Conservation (phyloP, 2,329 filamentous ascomycete species). For the Aspergillus udagawae region DNA sequence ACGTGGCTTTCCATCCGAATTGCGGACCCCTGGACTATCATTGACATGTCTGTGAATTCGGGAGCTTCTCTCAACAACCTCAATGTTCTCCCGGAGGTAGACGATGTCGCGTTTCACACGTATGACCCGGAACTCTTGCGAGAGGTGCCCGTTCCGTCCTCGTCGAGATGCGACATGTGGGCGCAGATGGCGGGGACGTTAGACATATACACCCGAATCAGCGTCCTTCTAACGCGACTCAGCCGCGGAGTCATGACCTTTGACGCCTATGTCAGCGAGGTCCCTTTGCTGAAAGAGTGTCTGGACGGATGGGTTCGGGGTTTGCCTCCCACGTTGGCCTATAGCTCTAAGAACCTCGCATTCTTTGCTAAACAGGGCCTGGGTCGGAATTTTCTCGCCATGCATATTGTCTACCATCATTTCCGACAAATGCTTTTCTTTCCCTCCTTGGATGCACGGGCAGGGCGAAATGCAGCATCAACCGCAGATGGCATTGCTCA, state of each 20-base stretch:
- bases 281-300: slow-evolving; percentile 4
- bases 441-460: slow-evolving; percentile 15
- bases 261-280: slow-evolving; percentile 12
- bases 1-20: slow-evolving; percentile 19
- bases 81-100: slow-evolving; percentile 9
- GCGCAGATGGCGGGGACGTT: slow-evolving; percentile 17
- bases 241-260: slow-evolving; percentile 14
- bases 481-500: slow-evolving; percentile 2
- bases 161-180: slow-evolving; percentile 18
- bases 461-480: not conserved
- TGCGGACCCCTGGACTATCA: slow-evolving; percentile 17
- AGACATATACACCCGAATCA: slow-evolving; percentile 16
- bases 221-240: slow-evolving; percentile 10
- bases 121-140: slow-evolving; percentile 5
- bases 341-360: slow-evolving; percentile 12
- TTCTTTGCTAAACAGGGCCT: slow-evolving; percentile 10
- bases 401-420: slow-evolving; percentile 21
- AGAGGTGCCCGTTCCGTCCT: not conserved
- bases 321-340: slow-evolving; percentile 10
- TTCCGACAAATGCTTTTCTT: slow-evolving; percentile 22
- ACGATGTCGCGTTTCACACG: slow-evolving; percentile 17
- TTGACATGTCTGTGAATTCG: slow-evolving; percentile 18
- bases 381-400: slow-evolving; percentile 18
- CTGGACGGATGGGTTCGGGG: slow-evolving; percentile 14
- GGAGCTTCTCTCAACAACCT: not conserved